Evolutionary conservation across 768 basidiomycete species (phyloP).

Genomic region (Peribolospora baueri): DNA sequence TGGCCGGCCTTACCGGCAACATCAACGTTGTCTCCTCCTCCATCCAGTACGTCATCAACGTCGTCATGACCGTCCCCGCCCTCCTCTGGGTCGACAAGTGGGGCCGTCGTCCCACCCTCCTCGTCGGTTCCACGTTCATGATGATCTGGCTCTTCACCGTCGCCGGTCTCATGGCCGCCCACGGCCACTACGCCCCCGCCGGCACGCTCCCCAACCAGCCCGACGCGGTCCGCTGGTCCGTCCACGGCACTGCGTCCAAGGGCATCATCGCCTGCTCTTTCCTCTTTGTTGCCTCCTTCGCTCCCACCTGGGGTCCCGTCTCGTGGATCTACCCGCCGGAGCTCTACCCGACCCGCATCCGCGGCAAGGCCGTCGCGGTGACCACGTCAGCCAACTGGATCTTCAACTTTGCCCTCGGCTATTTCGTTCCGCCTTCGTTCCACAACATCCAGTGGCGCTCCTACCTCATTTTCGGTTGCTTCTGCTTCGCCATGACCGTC

Average conservation of each 20-base stretch:
- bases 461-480: conserved; percentile 5
- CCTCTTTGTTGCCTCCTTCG: conserved; percentile 39
- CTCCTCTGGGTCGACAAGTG: conserved; percentile 47
- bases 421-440: conserved; percentile 48
- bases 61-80: conserved; percentile 16
- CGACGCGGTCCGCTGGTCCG: conserved; percentile 1
- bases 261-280: conserved; percentile 56
- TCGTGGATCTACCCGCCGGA: conserved; percentile 28
- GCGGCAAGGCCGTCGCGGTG: conserved; percentile 35
- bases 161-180: conserved; percentile 20
- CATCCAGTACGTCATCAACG: conserved; percentile 29
- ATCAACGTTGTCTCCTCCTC: conserved; percentile 50
- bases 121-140: conserved; percentile 24
- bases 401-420: conserved; percentile 37
- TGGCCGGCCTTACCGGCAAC: conserved; percentile 52
- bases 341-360: conserved; percentile 23
- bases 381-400: conserved; percentile 14
- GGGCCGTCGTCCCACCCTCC: conserved; percentile 53
- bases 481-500: conserved; percentile 27
- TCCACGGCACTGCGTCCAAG: conserved; percentile 34
- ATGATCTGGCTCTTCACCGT: conserved; percentile 54
- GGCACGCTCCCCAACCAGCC: not conserved
- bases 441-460: conserved; percentile 25
- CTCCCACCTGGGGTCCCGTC: conserved; percentile 46
- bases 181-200: conserved; percentile 7